Evolutionary conservation across 495 filamentous ascomycete species (phyloP).

Genomic region (Aspergillus steynii): DNA sequence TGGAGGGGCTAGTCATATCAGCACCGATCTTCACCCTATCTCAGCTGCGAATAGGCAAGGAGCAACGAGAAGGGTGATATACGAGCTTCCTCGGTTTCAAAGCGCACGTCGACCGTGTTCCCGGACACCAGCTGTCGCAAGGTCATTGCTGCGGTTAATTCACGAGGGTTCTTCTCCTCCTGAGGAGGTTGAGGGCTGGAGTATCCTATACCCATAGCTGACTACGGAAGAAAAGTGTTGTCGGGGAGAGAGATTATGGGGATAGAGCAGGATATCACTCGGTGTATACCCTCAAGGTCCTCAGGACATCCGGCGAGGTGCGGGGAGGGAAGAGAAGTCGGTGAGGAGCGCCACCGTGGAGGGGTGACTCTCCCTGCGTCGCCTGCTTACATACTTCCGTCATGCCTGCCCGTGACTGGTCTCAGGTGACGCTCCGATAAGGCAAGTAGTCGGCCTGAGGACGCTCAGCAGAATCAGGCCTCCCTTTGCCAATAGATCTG

Average conservation of each 20-base stretch:
- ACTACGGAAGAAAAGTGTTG: background rate
- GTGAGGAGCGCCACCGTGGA: background rate
- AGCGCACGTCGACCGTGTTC: background rate
- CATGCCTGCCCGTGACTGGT: background rate
- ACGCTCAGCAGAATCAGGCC: background rate
- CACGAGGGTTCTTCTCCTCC: constrained; percentile 2
- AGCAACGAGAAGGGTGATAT: constrained; percentile 6
- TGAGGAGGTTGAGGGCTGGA: background rate
- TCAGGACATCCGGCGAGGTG: background rate
- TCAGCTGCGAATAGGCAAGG: constrained; percentile 2
- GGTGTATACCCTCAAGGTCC: background rate
- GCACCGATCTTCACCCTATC: constrained; percentile 2
- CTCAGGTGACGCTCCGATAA: background rate
- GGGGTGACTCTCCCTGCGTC: background rate
- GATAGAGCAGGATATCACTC: background rate
- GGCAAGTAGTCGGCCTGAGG: background rate
- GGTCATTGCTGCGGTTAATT: background rate
- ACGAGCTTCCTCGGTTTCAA: constrained; percentile 6
- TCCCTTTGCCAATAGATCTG: background rate
- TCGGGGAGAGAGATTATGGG: background rate
- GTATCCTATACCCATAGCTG: background rate
- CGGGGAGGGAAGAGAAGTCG: background rate
- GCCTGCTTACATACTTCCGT: background rate
- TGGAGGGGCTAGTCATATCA: constrained; percentile 14
- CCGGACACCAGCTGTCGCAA: constrained; percentile 5